Evolutionary conservation across 495 filamentous ascomycete species (phyloP).

Genomic region (Daldinia bambusicola): DNA sequence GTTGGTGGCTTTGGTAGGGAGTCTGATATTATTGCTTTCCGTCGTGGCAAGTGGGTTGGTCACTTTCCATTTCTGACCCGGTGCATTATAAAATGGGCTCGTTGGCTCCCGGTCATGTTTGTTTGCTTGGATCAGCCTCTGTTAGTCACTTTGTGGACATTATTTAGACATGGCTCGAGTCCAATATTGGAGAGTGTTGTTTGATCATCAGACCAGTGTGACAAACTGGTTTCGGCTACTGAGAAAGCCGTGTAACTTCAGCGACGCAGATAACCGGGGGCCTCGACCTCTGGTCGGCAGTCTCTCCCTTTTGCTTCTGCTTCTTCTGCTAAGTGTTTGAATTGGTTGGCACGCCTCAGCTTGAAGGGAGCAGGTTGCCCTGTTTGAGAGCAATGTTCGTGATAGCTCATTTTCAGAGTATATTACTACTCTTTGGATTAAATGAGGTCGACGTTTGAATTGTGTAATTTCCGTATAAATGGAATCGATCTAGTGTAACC

Average conservation of each 20-base stretch:
- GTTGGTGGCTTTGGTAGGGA: neutral
- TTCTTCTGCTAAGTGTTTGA: neutral
- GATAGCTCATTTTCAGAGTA: neutral
- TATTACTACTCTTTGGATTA: neutral
- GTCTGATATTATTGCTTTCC: neutral
- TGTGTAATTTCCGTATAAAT: neutral
- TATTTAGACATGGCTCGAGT: conserved; percentile 3
- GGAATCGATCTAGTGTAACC: conserved; percentile 40
- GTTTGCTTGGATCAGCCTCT: neutral
- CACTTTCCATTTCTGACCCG: neutral
- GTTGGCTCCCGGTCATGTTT: neutral
- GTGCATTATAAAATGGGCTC: neutral
- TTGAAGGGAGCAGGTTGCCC: neutral
- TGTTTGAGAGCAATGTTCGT: neutral
- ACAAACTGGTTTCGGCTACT: conserved; percentile 41
- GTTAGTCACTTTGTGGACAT: neutral
- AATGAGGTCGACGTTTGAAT: neutral
- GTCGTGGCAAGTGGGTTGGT: neutral
- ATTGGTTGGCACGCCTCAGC: neutral
- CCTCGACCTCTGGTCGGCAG: conserved; percentile 10
- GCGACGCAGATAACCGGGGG: conserved; percentile 31
- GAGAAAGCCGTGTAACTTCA: conserved; percentile 29
- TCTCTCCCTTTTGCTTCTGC: neutral
- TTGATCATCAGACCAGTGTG: conserved; percentile 31
- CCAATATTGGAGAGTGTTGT: conserved; percentile 17